Conservation (phyloP, 768 basidiomycete genomes). For the Mycena olivaceomarginata region DNA sequence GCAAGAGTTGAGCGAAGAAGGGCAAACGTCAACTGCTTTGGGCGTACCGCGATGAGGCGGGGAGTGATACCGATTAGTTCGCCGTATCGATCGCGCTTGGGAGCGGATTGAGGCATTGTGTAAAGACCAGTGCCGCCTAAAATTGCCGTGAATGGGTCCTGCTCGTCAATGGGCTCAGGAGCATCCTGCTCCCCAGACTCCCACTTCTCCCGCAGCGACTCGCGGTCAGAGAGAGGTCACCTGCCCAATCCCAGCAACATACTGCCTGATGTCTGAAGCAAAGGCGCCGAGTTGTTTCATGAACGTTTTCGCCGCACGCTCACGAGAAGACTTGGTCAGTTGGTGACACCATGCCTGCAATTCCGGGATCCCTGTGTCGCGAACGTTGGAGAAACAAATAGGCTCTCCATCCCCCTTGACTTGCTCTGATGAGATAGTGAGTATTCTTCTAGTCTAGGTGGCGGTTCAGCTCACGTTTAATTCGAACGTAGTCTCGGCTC, state of each 20-base stretch:
- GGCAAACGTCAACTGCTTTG: conserved; percentile 19
- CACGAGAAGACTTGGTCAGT: conserved; percentile 72
- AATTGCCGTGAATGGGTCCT: conserved; percentile 58
- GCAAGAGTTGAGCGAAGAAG: not conserved
- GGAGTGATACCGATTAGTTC: conserved; percentile 67
- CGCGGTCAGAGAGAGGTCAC: conserved; percentile 72
- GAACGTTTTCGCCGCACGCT: conserved; percentile 66
- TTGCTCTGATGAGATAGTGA: conserved; percentile 62
- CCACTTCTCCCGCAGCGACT: conserved; percentile 70
- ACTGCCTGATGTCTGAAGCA: conserved; percentile 37
- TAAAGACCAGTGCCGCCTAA: conserved; percentile 58
- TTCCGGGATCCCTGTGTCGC: conserved; percentile 74
- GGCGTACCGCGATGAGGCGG: conserved; percentile 62
- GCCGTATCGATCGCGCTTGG: conserved; percentile 65
- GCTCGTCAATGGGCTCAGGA: conserved; percentile 45
- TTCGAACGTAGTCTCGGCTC: conserved; percentile 75
- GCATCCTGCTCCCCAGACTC: conserved; percentile 59
- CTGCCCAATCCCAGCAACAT: conserved; percentile 52
- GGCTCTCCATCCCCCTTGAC: conserved; percentile 77
- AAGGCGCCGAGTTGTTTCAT: conserved; percentile 70
- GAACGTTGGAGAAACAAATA: conserved; percentile 70
- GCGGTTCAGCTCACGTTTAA: conserved; percentile 62
- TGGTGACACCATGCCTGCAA: conserved; percentile 76
- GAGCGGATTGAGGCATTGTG: conserved; percentile 56
- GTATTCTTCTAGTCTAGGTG: not conserved